Evolutionary conservation across 2,329 filamentous ascomycete species (phyloP), one percentile per base, ranked within the genome.

Genomic region (Pezicula carpinea): DNA sequence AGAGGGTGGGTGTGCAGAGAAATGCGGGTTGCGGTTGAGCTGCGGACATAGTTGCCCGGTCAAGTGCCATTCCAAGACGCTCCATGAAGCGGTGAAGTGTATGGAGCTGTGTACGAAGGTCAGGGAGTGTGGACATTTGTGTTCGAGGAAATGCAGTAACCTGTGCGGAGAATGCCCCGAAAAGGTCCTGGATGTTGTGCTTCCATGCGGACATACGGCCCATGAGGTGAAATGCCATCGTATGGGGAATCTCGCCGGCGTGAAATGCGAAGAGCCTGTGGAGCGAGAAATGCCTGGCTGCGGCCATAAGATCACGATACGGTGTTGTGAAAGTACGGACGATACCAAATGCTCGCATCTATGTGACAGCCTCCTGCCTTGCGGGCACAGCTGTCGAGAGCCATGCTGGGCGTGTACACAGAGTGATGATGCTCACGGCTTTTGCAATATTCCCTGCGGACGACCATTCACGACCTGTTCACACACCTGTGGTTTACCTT

Each of bases 301-400:
- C 56, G 56, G 61, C 0, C 83, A 89, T 56, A 55, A 39, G 0
- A 64, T 82, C 0, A 55, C 46, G 0, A 65, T 80, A 0, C 51
- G 60, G 3, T 88, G 84, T 55, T 55, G 62, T 2, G 67, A 83
- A 36, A 70, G 81, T 3, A 49, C 50, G 0, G 33, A 47, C 0
- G n/a, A 58, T 0, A 17, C 73, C 56, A 48, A 26, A 2, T 88
- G 84, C 55, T 42, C 31, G 0, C 62, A 60, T 0, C 39, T 48
- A 2, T 88, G 84, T 52, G 64, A 60, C 0, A 50, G 54, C 0
- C 29, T 59, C 0, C 66, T 79, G 0, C 26, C 60, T 0, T 88
- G 84, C 52, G 80, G 83, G 0, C 83, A 86, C 55, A 43, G 40
- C 0, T 87, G 82, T 59, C 64, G 54, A 5, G 66, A 63, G 1